These are phyloP conservation scores for Chytriomyces confervae DNA, from an alignment of 192 early-diverging fungal genomes.

Conservation along the genomic window DNA sequence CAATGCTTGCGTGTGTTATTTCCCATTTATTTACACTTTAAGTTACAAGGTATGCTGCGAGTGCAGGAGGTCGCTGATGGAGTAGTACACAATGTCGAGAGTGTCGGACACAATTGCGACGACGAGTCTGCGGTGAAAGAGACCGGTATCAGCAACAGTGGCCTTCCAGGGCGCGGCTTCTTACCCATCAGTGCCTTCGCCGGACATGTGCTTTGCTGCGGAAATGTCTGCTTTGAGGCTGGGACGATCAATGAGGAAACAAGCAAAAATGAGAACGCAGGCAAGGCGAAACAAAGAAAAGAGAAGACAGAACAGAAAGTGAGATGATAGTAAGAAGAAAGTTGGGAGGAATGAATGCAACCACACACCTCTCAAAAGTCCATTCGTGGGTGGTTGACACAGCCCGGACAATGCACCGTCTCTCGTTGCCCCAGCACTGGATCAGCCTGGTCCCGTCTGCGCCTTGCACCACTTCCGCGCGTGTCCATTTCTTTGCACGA, in stretches of 20 bases:
- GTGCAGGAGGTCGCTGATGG: neutral
- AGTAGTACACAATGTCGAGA: slow-evolving; percentile 26
- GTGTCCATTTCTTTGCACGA: neutral
- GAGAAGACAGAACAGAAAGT: no score
- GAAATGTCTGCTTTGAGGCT: no score
- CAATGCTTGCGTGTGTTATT: no score
- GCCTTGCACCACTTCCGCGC: neutral
- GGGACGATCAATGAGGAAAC: no score
- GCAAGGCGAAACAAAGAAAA: no score
- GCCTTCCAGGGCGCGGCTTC: neutral
- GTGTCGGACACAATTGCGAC: slow-evolving; percentile 24
- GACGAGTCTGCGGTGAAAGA: slow-evolving; percentile 8
- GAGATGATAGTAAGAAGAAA: no score
- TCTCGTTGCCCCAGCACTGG: neutral
- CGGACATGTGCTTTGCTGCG: no score
- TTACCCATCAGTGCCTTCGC: no score
- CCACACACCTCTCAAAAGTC: neutral
- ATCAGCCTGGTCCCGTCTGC: neutral
- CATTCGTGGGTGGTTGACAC: neutral
- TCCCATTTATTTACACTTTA: no score
- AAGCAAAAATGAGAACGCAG: no score
- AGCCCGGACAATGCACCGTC: neutral
- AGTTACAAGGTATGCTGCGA: neutral
- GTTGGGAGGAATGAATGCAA: no score
- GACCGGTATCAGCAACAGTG: neutral